These are phyloP conservation scores for Phaeosphaeriaceae sp. DNA, from an alignment of 2,329 filamentous ascomycete species.

Conservation along the genomic window DNA sequence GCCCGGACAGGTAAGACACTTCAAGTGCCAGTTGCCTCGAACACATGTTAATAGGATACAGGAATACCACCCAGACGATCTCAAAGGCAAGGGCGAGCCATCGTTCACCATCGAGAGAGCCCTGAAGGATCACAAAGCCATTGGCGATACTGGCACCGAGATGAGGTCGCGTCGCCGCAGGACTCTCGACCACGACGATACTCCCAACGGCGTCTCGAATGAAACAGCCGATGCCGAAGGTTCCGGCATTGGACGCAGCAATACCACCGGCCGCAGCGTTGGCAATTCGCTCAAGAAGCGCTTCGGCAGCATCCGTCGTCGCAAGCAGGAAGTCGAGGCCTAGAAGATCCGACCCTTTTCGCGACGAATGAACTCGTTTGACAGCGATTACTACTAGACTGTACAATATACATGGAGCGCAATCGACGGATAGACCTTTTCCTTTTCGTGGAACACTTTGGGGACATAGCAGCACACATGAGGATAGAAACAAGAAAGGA, in stretches of 20 bases:
- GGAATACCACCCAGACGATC: slow-evolving; percentile 75
- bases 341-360: slow-evolving; percentile 19
- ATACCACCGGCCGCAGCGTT: slow-evolving; percentile 46
- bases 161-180: slow-evolving; percentile 49
- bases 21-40: not conserved
- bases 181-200: slow-evolving; percentile 44
- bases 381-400: slow-evolving; percentile 9
- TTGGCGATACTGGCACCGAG: slow-evolving; percentile 52
- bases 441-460: not conserved
- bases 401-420: not conserved
- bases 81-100: slow-evolving; percentile 84
- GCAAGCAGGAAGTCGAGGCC: slow-evolving; percentile 35
- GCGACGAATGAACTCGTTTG: slow-evolving; percentile 5
- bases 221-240: slow-evolving; percentile 40
- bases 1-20: slow-evolving; percentile 72
- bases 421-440: not conserved
- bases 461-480: not conserved
- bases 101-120: slow-evolving; percentile 74
- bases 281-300: slow-evolving; percentile 55
- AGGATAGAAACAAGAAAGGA: not conserved
- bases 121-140: slow-evolving; percentile 65
- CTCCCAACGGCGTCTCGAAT: slow-evolving; percentile 22
- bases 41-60: slow-evolving; percentile 21
- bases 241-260: slow-evolving; percentile 39
- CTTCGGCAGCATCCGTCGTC: slow-evolving; percentile 54